phyloP scores from a whole-genome alignment of 441 rosid genomes.

The Pelargonium australe region DNA sequence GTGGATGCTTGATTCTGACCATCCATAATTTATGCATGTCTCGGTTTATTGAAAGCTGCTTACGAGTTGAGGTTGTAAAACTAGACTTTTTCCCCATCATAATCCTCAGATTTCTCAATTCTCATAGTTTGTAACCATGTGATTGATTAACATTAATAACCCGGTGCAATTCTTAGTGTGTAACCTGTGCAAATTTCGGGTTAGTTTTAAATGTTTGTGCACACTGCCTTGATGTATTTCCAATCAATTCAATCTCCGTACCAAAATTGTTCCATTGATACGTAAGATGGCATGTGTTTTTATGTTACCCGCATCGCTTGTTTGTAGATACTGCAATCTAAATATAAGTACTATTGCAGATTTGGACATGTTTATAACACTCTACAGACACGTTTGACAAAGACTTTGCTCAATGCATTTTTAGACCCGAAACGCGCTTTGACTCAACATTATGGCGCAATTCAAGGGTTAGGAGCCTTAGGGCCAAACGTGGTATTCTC shows the following conservation, averaged over 20 bases:
- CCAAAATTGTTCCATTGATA: background rate
- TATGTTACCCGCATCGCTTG: too few relatives aligned
- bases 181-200: background rate
- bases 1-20: background rate
- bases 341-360: conserved; percentile 33
- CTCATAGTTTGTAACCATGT: background rate
- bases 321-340: background rate
- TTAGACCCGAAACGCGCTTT: conserved; percentile 77
- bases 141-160: background rate
- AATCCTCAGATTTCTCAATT: background rate
- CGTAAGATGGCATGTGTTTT: too few relatives aligned
- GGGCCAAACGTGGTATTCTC: conserved; percentile 76
- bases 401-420: conserved; percentile 73
- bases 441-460: conserved; percentile 91
- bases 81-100: background rate
- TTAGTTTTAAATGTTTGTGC: background rate
- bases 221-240: background rate
- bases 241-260: background rate
- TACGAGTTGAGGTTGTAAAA: background rate
- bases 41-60: conserved; percentile 1
- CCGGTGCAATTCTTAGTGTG: background rate
- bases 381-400: conserved; percentile 87
- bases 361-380: conserved; percentile 67
- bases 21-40: background rate
- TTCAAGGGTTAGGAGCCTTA: conserved; percentile 84